These are phyloP conservation scores for Glarea lozoyensis DNA, from an alignment of 495 filamentous ascomycete genomes.

Conservation along the genomic window DNA sequence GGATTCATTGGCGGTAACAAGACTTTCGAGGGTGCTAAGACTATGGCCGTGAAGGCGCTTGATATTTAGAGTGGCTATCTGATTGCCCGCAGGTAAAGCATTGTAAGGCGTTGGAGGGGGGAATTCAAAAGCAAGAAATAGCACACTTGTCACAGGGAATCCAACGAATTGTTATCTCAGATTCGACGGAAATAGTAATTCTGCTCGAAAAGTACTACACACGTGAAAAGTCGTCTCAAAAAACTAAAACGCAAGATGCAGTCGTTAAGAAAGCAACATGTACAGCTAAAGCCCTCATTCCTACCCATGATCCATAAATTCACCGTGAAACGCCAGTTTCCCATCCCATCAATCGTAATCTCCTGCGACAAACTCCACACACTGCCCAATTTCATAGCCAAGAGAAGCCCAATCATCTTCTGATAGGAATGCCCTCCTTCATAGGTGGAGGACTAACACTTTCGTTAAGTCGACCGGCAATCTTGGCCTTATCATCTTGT, in stretches of 20 bases:
- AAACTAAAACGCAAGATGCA: slow-evolving; percentile 2
- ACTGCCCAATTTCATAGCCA: background rate
- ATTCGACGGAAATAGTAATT: no score
- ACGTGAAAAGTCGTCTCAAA: background rate
- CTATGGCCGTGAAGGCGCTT: slow-evolving; percentile 70
- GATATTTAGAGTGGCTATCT: slow-evolving; percentile 8
- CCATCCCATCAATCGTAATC: slow-evolving; percentile 11
- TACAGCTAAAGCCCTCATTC: slow-evolving; percentile 14
- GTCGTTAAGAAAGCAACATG: slow-evolving; percentile 10
- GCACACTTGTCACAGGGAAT: background rate
- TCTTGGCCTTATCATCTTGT: slow-evolving; percentile 29
- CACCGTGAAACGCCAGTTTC: slow-evolving; percentile 8
- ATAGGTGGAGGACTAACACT: slow-evolving; percentile 37
- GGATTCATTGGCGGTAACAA: slow-evolving; percentile 96
- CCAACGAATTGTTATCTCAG: no score
- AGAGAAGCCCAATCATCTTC: slow-evolving; percentile 18
- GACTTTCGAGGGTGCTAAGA: slow-evolving; percentile 79
- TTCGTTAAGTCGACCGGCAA: slow-evolving; percentile 13
- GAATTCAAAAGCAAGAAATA: background rate
- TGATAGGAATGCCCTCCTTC: slow-evolving; percentile 56
- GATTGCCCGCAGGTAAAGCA: slow-evolving; percentile 2
- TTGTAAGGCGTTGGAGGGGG: slow-evolving; percentile 15
- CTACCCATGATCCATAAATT: no score
- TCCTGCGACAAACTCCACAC: background rate
- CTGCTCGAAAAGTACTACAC: no score